Conservation (phyloP, 306 rosid species). For the Begonia fuchsioides region DNA sequence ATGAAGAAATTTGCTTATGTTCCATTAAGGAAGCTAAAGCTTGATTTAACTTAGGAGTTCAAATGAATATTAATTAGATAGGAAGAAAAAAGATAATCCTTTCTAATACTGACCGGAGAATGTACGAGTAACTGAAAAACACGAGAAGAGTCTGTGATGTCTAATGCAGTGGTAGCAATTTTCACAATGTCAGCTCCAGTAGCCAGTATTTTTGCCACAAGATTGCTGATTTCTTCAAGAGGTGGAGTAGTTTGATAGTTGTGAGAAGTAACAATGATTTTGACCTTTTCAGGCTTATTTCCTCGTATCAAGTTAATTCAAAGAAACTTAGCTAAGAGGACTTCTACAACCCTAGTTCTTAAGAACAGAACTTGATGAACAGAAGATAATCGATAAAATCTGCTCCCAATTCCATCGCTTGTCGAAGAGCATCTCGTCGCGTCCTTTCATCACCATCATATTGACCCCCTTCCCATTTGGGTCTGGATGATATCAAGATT, state of each 20-base stretch:
- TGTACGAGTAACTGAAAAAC: neutral
- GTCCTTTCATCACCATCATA: slow-evolving; percentile 1
- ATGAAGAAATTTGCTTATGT: too few species aligned
- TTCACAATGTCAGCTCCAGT: slow-evolving; percentile 1
- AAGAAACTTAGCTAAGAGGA: too few species aligned
- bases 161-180: neutral
- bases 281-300: slow-evolving; percentile 1
- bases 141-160: neutral
- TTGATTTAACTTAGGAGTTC: too few species aligned
- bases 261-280: slow-evolving; percentile 1
- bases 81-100: neutral
- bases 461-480: slow-evolving; percentile 3
- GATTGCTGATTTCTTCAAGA: neutral
- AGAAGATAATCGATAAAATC: neutral
- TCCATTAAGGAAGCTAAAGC: too few species aligned
- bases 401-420: slow-evolving; percentile 1
- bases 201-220: neutral
- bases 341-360: too few species aligned
- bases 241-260: neutral
- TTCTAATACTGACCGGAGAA: neutral
- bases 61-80: too few species aligned
- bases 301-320: neutral
- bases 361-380: too few species aligned
- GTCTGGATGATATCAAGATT: neutral
- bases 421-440: slow-evolving; percentile 4